These are phyloP conservation scores for Chlamydomonas sphaeroides DNA, from an alignment of 139 green algal species.

Conservation along the genomic window DNA sequence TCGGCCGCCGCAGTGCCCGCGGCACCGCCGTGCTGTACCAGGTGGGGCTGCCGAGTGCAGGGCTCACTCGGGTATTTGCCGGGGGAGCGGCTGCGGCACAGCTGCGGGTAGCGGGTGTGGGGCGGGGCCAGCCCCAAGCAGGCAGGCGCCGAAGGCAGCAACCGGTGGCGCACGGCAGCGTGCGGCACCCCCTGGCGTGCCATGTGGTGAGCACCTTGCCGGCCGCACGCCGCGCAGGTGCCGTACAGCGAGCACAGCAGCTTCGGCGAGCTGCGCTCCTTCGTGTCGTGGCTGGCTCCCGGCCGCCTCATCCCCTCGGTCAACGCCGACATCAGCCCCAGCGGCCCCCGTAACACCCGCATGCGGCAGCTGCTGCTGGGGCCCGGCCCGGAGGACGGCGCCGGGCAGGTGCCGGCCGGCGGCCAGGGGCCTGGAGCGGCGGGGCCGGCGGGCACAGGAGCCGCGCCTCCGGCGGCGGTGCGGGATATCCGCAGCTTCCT, in stretches of 20 bases:
- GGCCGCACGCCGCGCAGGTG: slow-evolving; percentile 57
- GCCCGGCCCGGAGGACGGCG: not conserved
- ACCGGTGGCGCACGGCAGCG: too few relatives aligned
- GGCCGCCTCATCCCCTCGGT: slow-evolving; percentile 72
- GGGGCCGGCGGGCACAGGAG: too few relatives aligned
- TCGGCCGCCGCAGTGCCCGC: slow-evolving; percentile 59
- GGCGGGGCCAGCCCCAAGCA: too few relatives aligned
- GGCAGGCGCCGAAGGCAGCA: too few relatives aligned
- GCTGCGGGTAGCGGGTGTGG: too few relatives aligned
- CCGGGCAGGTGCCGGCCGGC: too few relatives aligned
- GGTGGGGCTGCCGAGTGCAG: slow-evolving; percentile 42
- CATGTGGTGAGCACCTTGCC: too few relatives aligned
- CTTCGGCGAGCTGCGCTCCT: slow-evolving; percentile 75
- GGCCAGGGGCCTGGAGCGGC: too few relatives aligned
- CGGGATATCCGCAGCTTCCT: too few relatives aligned
- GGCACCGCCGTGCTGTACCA: slow-evolving; percentile 88
- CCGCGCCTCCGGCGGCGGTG: too few relatives aligned
- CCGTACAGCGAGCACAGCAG: slow-evolving; percentile 86
- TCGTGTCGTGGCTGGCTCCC: slow-evolving; percentile 76
- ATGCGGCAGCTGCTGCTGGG: slow-evolving; percentile 39
- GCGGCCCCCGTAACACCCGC: slow-evolving; percentile 54
- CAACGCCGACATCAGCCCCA: slow-evolving; percentile 66
- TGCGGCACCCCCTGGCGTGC: too few relatives aligned
- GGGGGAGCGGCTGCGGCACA: too few relatives aligned
- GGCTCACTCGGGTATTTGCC: not conserved